Conservation (phyloP, 495 filamentous ascomycete genomes). For the Podospora anserina region DNA sequence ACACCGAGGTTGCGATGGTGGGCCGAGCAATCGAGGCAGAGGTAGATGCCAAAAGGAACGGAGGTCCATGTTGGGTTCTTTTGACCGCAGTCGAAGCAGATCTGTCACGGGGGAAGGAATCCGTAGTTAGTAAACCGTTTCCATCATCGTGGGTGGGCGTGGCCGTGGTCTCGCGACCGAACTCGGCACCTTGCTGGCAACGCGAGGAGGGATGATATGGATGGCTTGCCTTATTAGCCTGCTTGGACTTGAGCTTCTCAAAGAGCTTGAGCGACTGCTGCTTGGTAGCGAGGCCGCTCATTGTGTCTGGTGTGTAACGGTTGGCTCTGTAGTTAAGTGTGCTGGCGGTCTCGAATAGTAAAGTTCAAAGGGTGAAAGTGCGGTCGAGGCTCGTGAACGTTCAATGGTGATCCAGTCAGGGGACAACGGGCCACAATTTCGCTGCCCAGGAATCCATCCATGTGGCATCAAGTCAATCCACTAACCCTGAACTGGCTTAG, state of each 20-base stretch:
- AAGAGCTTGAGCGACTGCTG: conserved; percentile 95
- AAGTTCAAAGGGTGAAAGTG: conserved; percentile 8
- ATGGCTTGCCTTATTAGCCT: conserved; percentile 80
- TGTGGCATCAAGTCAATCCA: conserved; percentile 31
- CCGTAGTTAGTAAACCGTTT: conserved; percentile 8
- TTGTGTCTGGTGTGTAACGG: conserved; percentile 39
- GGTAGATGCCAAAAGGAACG: conserved; percentile 94
- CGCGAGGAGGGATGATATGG: conserved; percentile 5
- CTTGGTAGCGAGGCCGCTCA: conserved; percentile 85
- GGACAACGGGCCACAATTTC: conserved; percentile 30
- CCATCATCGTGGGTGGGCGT: not conserved
- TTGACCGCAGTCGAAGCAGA: conserved; percentile 95
- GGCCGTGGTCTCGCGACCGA: not conserved
- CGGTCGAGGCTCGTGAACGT: conserved; percentile 2
- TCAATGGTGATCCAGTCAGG: conserved; percentile 25
- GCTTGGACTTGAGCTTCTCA: conserved; percentile 91
- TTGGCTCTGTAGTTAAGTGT: not conserved
- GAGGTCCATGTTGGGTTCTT: conserved; percentile 99
- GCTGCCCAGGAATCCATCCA: conserved; percentile 26
- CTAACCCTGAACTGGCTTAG: conserved; percentile 23
- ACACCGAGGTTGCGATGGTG: conserved; percentile 89
- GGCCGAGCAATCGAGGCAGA: conserved; percentile 94
- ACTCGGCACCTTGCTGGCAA: not conserved
- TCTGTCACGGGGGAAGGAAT: conserved; percentile 43
- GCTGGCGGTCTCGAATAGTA: not conserved